Conservation (phyloP, 139 green algal genomes). For the Monoraphidium neglectum region DNA sequence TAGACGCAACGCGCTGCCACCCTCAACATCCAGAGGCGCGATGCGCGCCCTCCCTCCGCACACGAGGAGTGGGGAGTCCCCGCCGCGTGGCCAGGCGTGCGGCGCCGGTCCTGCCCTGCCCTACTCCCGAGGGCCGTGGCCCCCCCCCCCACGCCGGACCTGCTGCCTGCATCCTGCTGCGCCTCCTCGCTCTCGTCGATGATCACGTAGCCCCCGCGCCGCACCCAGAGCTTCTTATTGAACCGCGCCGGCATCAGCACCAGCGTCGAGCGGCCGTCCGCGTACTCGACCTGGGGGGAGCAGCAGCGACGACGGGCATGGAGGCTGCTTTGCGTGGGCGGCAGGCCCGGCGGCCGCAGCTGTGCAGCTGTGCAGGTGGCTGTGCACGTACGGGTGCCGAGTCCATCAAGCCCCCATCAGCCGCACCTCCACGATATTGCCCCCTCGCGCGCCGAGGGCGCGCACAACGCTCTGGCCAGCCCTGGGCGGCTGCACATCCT, state of each 20-base stretch:
- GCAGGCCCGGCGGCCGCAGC: too few species aligned
- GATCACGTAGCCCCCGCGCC: slow-evolving; percentile 65
- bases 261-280: slow-evolving; percentile 56
- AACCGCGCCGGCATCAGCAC: slow-evolving; percentile 75
- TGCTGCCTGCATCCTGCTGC: slow-evolving; percentile 4
- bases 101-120: background rate
- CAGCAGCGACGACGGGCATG: background rate
- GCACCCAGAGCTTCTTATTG: slow-evolving; percentile 83
- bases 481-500: slow-evolving; percentile 39
- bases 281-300: slow-evolving; percentile 64
- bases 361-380: too few species aligned
- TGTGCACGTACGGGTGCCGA: too few species aligned
- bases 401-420: too few species aligned
- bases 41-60: too few species aligned
- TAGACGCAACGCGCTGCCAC: too few species aligned
- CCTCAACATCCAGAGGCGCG: too few species aligned
- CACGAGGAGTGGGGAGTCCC: background rate
- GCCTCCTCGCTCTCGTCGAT: slow-evolving; percentile 41
- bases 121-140: background rate
- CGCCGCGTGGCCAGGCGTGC: background rate
- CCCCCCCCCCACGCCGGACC: background rate
- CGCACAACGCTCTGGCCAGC: slow-evolving; percentile 36
- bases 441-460: slow-evolving; percentile 31
- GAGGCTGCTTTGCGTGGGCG: background rate
- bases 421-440: slow-evolving; percentile 49